These are phyloP conservation scores for Nasturtium officinale DNA, from an alignment of 345 rosid genomes.

Conservation along the genomic window DNA sequence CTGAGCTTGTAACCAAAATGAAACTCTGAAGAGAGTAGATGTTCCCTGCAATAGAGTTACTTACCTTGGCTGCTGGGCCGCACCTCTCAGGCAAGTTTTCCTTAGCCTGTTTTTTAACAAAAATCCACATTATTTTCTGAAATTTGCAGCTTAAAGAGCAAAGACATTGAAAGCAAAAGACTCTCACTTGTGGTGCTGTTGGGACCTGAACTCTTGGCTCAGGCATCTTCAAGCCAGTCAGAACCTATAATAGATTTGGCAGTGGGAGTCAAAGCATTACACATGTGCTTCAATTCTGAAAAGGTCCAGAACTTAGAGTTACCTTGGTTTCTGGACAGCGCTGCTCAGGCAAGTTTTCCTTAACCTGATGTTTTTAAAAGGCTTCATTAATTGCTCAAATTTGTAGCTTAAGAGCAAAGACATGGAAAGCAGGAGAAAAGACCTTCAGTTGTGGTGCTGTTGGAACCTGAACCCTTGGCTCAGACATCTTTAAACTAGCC, in stretches of 20 bases:
- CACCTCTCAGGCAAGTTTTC: conserved; percentile 20
- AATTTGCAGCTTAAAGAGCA: conserved; percentile 9
- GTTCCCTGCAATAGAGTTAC: conserved; percentile 14
- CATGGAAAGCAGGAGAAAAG: conserved; percentile 10
- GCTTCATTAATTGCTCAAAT: conserved; percentile 11
- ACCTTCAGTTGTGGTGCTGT: conserved; percentile 52
- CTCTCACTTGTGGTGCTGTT: conserved; percentile 51
- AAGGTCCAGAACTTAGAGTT: neutral
- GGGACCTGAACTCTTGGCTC: conserved; percentile 48
- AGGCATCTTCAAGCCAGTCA: conserved; percentile 43
- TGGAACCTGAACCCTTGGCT: conserved; percentile 41
- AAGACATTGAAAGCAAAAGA: conserved; percentile 31
- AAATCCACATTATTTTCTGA: conserved; percentile 24
- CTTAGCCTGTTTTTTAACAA: conserved; percentile 33
- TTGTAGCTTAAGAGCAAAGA: neutral
- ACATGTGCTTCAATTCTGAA: neutral
- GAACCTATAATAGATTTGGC: conserved; percentile 46
- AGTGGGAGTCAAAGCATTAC: conserved; percentile 12
- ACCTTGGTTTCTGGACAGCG: conserved; percentile 10
- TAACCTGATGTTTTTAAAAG: neutral
- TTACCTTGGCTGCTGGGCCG: conserved; percentile 35
- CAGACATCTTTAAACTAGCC: conserved; percentile 42
- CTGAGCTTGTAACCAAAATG: conserved; percentile 12
- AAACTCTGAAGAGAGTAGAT: conserved; percentile 7
- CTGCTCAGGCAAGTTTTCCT: conserved; percentile 15